A percentile compares a stretch with the other conserved stretches of the same genome.
phyloP scores from a whole-genome alignment of 345 rosid species.

The Gossypium thurberi region DNA sequence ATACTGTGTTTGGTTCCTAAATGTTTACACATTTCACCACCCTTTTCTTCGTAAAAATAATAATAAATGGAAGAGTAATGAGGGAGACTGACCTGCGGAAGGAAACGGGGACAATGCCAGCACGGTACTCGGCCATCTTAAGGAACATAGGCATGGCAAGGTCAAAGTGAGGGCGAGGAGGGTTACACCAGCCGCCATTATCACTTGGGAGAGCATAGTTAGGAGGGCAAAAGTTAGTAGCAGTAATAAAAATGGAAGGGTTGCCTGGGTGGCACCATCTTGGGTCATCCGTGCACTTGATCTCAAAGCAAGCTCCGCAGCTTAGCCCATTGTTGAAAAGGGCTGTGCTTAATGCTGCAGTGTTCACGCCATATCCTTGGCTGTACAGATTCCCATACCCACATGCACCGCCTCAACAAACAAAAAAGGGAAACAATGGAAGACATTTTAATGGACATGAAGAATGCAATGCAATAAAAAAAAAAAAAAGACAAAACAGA shows the following conservation, averaged over 20 bases:
- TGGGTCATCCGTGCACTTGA: constrained; percentile 69
- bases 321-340: constrained; percentile 84
- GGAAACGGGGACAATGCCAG: constrained; percentile 92
- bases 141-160: constrained; percentile 99
- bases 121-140: constrained; percentile 75
- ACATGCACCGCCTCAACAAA: constrained; percentile 77
- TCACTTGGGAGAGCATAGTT: constrained; percentile 77
- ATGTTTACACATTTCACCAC: too few species aligned
- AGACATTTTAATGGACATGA: not conserved
- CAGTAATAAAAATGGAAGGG: constrained; percentile 76
- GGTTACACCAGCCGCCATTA: constrained; percentile 99
- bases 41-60: too few species aligned
- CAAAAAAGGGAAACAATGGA: not conserved
- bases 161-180: constrained; percentile 95
- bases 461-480: too few species aligned
- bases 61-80: too few species aligned
- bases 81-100: constrained; percentile 55
- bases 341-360: constrained; percentile 93
- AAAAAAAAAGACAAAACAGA: too few species aligned
- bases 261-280: constrained; percentile 76
- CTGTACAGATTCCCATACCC: constrained; percentile 94
- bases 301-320: constrained; percentile 92
- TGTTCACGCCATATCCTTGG: constrained; percentile 92
- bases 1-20: not conserved
- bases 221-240: constrained; percentile 95